A percentile compares a stretch with the other conserved stretches of the same genome.
These are phyloP conservation scores for Talaromyces sp. DNA, from an alignment of 2,329 filamentous ascomycete species.

Conservation along the genomic window DNA sequence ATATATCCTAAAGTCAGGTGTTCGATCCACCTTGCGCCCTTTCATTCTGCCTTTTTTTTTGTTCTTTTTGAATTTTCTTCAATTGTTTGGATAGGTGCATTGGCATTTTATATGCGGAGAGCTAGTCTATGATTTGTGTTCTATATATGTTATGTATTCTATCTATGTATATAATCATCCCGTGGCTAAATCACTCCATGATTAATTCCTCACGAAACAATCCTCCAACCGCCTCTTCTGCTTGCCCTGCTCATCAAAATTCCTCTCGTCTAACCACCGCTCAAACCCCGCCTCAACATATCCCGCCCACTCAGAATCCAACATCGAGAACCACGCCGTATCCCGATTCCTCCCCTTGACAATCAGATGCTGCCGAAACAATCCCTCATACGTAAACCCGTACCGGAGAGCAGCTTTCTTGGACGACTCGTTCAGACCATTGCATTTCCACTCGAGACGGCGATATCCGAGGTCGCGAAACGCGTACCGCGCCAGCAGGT, in stretches of 20 bases:
- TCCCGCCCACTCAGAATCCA: conserved; percentile 58
- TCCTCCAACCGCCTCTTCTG: conserved; percentile 39
- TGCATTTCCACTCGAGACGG: conserved; percentile 60
- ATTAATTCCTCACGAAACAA: not conserved
- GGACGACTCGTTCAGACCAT: conserved; percentile 51
- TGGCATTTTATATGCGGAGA: no score
- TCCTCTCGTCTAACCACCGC: conserved; percentile 50
- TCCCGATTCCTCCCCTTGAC: conserved; percentile 54
- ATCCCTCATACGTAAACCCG: conserved; percentile 55
- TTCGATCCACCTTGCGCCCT: no score
- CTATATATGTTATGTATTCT: no score
- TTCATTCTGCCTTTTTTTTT: no score
- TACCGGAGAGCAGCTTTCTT: conserved; percentile 51
- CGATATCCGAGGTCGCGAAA: conserved; percentile 52
- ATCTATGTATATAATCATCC: no score
- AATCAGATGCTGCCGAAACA: conserved; percentile 58
- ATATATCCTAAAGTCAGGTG: no score
- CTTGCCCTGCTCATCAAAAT: conserved; percentile 52
- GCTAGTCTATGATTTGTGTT: no score
- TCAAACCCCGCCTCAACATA: conserved; percentile 47
- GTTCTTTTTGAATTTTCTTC: no score
- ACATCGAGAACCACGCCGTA: conserved; percentile 55
- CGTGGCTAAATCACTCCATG: no score
- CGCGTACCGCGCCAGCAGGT: conserved; percentile 49
- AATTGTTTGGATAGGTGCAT: no score